These are phyloP conservation scores for Penicillium sp. DNA, from an alignment of 2,329 filamentous ascomycete genomes.

Conservation along the genomic window DNA sequence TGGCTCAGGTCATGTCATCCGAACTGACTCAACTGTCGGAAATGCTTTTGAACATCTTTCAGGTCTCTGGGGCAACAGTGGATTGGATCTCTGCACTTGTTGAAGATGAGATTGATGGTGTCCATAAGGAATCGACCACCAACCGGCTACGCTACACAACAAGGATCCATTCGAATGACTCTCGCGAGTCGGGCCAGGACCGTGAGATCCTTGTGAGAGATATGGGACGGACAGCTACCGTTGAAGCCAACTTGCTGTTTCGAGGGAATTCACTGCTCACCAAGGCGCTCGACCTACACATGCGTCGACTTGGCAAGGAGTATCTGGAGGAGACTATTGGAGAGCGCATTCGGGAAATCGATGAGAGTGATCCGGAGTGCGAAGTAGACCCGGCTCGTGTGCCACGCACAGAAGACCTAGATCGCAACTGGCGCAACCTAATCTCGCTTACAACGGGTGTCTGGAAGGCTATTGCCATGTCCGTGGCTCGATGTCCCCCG, in stretches of 20 bases:
- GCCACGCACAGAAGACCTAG: conserved; percentile 66
- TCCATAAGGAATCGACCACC: conserved; percentile 76
- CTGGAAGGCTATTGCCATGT: conserved; percentile 79
- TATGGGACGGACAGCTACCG: conserved; percentile 64
- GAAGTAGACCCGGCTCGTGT: conserved; percentile 91
- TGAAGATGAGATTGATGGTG: conserved; percentile 95
- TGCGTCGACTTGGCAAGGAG: conserved; percentile 90
- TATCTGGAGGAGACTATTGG: conserved; percentile 85
- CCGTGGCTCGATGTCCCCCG: conserved; percentile 73
- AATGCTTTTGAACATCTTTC: conserved; percentile 88
- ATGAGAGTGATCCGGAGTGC: conserved; percentile 85
- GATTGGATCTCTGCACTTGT: conserved; percentile 94
- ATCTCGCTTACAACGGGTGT: conserved; percentile 76
- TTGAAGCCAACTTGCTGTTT: conserved; percentile 92
- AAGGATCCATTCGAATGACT: conserved; percentile 65
- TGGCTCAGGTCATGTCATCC: conserved; percentile 75
- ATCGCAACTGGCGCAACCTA: conserved; percentile 79
- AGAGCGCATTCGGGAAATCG: conserved; percentile 86
- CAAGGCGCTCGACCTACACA: conserved; percentile 90
- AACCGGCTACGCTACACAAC: conserved; percentile 63
- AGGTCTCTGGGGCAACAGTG: conserved; percentile 78
- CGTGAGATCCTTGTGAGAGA: conserved; percentile 64
- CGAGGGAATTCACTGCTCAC: conserved; percentile 92
- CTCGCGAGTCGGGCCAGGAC: conserved; percentile 58
- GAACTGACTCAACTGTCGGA: conserved; percentile 81